Conservation (phyloP, 805 yeast genomes). For the Monosporozyma solicola region DNA sequence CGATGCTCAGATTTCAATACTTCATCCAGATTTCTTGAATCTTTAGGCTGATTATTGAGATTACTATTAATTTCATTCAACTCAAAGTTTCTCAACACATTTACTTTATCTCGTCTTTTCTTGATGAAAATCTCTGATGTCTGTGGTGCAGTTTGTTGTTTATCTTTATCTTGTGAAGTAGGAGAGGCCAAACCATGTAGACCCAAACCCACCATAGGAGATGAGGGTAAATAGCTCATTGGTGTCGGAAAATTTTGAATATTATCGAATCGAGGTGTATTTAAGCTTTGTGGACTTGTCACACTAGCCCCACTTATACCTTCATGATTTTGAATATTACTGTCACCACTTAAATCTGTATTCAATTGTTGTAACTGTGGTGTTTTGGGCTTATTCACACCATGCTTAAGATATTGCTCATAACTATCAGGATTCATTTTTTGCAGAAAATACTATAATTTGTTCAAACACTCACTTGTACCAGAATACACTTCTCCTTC, state of each 20-base stretch:
- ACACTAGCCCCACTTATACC: neutral
- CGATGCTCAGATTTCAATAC: constrained; percentile 9
- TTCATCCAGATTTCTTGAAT: constrained; percentile 5
- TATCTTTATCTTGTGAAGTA: neutral
- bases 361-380: neutral
- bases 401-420: neutral
- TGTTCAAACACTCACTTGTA: neutral
- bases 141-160: neutral
- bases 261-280: constrained; percentile 10
- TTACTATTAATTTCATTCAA: neutral
- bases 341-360: neutral
- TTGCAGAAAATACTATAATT: neutral
- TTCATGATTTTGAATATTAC: neutral
- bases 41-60: neutral
- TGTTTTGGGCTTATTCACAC: neutral
- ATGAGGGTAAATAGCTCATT: constrained; percentile 14
- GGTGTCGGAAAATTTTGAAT: constrained; percentile 27
- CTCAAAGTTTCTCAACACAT: neutral
- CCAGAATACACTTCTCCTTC: no score
- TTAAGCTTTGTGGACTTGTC: neutral
- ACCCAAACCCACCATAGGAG: constrained; percentile 3
- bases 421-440: neutral
- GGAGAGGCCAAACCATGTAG: constrained; percentile 1
- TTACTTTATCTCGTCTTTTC: neutral
- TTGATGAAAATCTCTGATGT: neutral